A percentile compares a stretch with the other conserved stretches of the same genome.
Evolutionary conservation across 1,284 basidiomycete genomes (phyloP).

Genomic region (Grifola frondosa): DNA sequence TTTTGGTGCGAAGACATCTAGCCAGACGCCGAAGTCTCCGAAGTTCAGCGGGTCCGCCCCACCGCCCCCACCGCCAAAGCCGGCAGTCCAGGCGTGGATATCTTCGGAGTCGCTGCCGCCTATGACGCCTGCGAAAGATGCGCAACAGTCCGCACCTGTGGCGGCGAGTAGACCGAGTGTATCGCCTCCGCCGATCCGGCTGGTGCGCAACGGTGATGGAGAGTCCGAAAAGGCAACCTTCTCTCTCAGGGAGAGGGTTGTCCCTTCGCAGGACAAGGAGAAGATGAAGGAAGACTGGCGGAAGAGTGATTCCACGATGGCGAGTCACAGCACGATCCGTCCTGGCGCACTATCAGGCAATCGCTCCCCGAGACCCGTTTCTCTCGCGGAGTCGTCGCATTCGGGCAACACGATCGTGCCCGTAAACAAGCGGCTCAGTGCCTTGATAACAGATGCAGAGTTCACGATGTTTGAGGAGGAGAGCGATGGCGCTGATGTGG

Average conservation of each 20-base stretch:
- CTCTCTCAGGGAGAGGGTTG: slow-evolving; percentile 6
- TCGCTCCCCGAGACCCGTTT: slow-evolving; percentile 65
- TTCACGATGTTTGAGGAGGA: slow-evolving; percentile 45
- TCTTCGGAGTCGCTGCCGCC: slow-evolving; percentile 7
- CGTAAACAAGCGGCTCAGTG: slow-evolving; percentile 63
- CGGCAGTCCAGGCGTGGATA: slow-evolving; percentile 8
- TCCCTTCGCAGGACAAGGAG: slow-evolving; percentile 26
- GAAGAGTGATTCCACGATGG: slow-evolving; percentile 72
- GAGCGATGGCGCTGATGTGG: slow-evolving; percentile 26
- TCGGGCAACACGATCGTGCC: slow-evolving; percentile 64
- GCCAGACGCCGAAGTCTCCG: slow-evolving; percentile 17
- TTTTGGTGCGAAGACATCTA: slow-evolving; percentile 32
- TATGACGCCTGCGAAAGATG: slow-evolving; percentile 16
- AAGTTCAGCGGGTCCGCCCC: slow-evolving; percentile 20
- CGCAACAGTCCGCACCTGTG: slow-evolving; percentile 3
- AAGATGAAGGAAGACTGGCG: slow-evolving; percentile 62
- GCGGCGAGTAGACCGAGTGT: background rate
- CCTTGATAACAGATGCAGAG: slow-evolving; percentile 63
- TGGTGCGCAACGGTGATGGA: background rate
- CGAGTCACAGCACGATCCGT: slow-evolving; percentile 65
- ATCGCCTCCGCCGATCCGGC: slow-evolving; percentile 3
- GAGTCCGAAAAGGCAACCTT: too few species aligned
- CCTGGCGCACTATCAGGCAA: slow-evolving; percentile 46
- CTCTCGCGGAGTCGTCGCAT: slow-evolving; percentile 70
- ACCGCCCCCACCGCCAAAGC: slow-evolving; percentile 39